Evolutionary conservation across 352 stramenopile species (phyloP).

Genomic region (Pythium plurisporium): DNA sequence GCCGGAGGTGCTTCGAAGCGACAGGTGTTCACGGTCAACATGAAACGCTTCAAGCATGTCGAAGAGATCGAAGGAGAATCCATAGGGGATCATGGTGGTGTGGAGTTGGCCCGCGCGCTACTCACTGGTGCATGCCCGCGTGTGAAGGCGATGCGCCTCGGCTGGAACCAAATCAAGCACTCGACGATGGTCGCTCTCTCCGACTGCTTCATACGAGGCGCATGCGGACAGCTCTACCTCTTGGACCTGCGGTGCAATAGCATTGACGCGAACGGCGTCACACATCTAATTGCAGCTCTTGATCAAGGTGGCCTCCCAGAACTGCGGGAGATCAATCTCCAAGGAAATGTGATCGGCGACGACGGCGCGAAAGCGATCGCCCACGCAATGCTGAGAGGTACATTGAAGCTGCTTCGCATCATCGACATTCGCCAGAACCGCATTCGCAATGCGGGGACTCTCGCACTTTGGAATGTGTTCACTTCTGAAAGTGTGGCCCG

Average conservation of each 20-base stretch:
- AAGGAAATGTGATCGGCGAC: slow-evolving; percentile 58
- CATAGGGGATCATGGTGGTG: slow-evolving; percentile 51
- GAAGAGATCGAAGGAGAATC: slow-evolving; percentile 50
- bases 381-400: slow-evolving; percentile 52
- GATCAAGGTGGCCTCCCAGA: slow-evolving; percentile 49
- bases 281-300: slow-evolving; percentile 36
- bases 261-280: slow-evolving; percentile 40
- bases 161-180: slow-evolving; percentile 68
- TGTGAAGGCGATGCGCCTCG: slow-evolving; percentile 47
- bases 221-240: slow-evolving; percentile 43
- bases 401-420: slow-evolving; percentile 31
- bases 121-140: slow-evolving; percentile 64
- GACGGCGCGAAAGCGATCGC: slow-evolving; percentile 47
- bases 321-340: slow-evolving; percentile 42
- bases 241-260: slow-evolving; percentile 68
- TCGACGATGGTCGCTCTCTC: slow-evolving; percentile 41
- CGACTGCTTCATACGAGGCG: slow-evolving; percentile 50
- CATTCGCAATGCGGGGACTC: slow-evolving; percentile 53
- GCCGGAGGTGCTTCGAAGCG: slow-evolving; percentile 24
- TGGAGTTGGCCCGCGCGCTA: slow-evolving; percentile 54
- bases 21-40: slow-evolving; percentile 64
- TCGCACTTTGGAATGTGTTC: slow-evolving; percentile 70
- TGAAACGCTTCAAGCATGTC: slow-evolving; percentile 72
- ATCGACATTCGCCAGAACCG: slow-evolving; percentile 65
- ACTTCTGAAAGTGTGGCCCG: slow-evolving; percentile 41